Percentiles rank a stretch among this genome's conserved stretches.
Evolutionary conservation across 2,329 filamentous ascomycete genomes (phyloP).

Genomic region (Paracoccidioides brasiliensis): DNA sequence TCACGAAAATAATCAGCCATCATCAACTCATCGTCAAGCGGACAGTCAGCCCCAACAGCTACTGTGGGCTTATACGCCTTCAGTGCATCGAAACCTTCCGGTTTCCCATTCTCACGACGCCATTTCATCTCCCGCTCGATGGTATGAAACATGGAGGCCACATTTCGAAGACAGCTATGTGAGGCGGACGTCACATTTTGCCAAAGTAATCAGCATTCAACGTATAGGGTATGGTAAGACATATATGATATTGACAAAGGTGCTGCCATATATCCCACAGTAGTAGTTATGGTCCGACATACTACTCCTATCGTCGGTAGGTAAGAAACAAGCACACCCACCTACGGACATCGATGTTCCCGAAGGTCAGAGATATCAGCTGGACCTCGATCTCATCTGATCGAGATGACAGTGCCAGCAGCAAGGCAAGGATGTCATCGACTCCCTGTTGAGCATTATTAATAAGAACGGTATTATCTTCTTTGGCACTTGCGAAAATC

Average conservation of each 20-base stretch:
- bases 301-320: background rate
- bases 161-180: slow-evolving; percentile 68
- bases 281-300: background rate
- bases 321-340: slow-evolving; percentile 24
- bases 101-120: slow-evolving; percentile 55
- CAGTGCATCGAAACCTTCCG: slow-evolving; percentile 60
- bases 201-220: background rate
- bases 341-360: slow-evolving; percentile 81
- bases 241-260: background rate
- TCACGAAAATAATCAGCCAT: slow-evolving; percentile 79
- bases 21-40: slow-evolving; percentile 69
- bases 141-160: slow-evolving; percentile 80
- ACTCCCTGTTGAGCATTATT: slow-evolving; percentile 43
- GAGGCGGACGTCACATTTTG: background rate
- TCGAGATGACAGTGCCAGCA: slow-evolving; percentile 70
- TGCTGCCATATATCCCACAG: background rate
- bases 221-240: background rate
- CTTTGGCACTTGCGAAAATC: no score
- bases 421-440: slow-evolving; percentile 80
- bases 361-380: slow-evolving; percentile 81
- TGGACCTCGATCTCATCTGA: slow-evolving; percentile 75
- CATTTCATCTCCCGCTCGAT: slow-evolving; percentile 80
- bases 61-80: slow-evolving; percentile 65
- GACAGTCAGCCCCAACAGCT: slow-evolving; percentile 73
- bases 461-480: background rate